Evolutionary conservation across 306 rosid species (phyloP), one percentile per base, ranked within the genome.

Genomic region (Acmispon strigosus): DNA sequence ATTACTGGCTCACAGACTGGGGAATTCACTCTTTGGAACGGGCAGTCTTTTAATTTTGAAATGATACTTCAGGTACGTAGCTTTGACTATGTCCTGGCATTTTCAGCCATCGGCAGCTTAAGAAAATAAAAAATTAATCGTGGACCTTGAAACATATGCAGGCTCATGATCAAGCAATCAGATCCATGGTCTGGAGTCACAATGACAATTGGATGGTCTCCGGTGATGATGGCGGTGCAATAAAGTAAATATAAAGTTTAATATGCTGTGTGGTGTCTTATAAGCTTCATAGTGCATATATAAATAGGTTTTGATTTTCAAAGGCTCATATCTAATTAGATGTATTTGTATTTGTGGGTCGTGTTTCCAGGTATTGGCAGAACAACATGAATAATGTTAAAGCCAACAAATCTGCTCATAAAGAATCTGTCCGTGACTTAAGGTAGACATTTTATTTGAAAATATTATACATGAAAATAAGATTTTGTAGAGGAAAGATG

Each of bases 181-280:
- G 99, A 77, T 94, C 99, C 72, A 94, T 94, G 99, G 89, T 91
- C 34, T 94, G 99, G 99, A 94, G 99, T 83, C 97, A 94, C 84
- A 94, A 94, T 71, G 99, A 91, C 84, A 94, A 94, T 76, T 94
- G 95, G 95, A 94, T 94, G 97, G 97, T 94, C 78, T 94, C 99
- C 73, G 97, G 99, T 70, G 99, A 94, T 74, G 97, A 94, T 78
- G 99, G 99, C 29, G 99, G 99, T 10, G 80, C 99, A 41, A 90
- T 94, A 86, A 94, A 94, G 99, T 94, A 94, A 74, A 58, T 63
- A 75, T 66, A 62, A 64, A 18, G 17, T 73, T 64, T 68, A 17
- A 36, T 75, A 51, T 58, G 32, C 18, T 48, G 7, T 70, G 45
- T 57, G 52, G 17, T 74, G 75, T 53, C 59, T 70, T 69, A 44